Conservation (phyloP, 148 eudicot species). For the Diospyros kaki region DNA sequence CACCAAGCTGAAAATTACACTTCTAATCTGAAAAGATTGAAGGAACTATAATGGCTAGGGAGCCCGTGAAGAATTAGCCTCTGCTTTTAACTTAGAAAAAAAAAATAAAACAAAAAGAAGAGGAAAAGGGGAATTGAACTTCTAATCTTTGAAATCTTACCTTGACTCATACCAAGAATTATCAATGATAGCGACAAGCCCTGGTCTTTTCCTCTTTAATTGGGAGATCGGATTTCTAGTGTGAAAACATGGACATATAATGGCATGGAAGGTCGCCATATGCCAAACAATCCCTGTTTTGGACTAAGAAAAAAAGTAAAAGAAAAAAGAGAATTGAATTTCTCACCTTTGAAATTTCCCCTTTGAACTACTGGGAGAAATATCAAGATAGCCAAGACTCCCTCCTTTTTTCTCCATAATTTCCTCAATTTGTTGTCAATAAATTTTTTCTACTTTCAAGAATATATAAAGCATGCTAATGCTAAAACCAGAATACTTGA, state of each 20-base stretch:
- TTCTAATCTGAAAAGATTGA: too few relatives aligned
- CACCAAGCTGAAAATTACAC: too few relatives aligned
- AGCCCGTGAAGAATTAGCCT: too few relatives aligned
- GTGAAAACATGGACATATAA: neutral
- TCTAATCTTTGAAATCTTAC: too few relatives aligned
- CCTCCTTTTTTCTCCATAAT: constrained; percentile 1
- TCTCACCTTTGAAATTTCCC: constrained; percentile 14
- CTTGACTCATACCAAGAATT: too few relatives aligned
- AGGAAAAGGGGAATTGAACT: too few relatives aligned
- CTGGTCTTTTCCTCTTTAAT: too few relatives aligned
- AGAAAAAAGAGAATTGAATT: neutral
- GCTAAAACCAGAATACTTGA: constrained; percentile 21
- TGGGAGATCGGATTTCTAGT: neutral
- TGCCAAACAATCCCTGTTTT: neutral
- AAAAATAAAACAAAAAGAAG: too few relatives aligned
- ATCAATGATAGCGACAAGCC: too few relatives aligned
- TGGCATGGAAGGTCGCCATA: neutral
- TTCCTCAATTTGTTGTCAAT: constrained; percentile 1
- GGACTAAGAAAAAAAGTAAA: neutral
- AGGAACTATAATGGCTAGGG: too few relatives aligned
- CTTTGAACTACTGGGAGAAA: constrained; percentile 12
- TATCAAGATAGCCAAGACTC: constrained; percentile 7
- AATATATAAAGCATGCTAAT: constrained; percentile 23
- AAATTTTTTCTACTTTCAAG: constrained; percentile 17
- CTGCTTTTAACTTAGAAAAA: too few relatives aligned